Conservation (phyloP, 441 rosid species). For the Croton laevigatus region DNA sequence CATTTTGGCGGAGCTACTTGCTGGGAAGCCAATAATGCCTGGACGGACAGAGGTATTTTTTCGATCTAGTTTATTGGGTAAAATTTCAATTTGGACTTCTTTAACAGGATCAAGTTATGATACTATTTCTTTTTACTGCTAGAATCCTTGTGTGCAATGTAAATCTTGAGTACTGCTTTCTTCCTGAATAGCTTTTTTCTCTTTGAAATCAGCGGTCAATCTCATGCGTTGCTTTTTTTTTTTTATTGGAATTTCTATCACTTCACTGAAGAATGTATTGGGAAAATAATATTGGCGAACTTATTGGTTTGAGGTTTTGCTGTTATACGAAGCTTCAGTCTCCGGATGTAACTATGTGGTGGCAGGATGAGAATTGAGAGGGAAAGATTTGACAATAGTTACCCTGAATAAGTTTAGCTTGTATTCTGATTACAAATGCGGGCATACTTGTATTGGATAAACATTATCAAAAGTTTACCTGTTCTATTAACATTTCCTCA, state of each 20-base stretch:
- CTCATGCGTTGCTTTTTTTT: slow-evolving; percentile 6
- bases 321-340: slow-evolving; percentile 11
- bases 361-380: neutral
- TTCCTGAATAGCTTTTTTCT: neutral
- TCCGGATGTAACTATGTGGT: slow-evolving; percentile 6
- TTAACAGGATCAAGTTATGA: slow-evolving; percentile 10
- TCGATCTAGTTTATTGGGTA: slow-evolving; percentile 2
- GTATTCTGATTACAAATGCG: neutral
- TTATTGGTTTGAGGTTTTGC: neutral
- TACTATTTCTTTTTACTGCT: slow-evolving; percentile 3
- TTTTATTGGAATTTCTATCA: slow-evolving; percentile 3
- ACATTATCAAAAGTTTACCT: neutral
- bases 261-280: neutral
- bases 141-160: neutral
- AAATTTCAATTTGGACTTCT: slow-evolving; percentile 5
- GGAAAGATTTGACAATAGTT: neutral
- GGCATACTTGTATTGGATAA: neutral
- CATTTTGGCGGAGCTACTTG: slow-evolving; percentile 85
- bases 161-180: neutral
- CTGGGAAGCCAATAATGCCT: slow-evolving; percentile 89
- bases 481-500: neutral
- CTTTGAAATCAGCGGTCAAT: slow-evolving; percentile 10
- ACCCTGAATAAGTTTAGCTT: neutral
- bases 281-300: neutral
- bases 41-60: slow-evolving; percentile 79